Percentiles rank a stretch among this genome's conserved stretches.
These are phyloP conservation scores for Cladorrhinum sp. DNA, from an alignment of 2,329 filamentous ascomycete species.

Conservation along the genomic window DNA sequence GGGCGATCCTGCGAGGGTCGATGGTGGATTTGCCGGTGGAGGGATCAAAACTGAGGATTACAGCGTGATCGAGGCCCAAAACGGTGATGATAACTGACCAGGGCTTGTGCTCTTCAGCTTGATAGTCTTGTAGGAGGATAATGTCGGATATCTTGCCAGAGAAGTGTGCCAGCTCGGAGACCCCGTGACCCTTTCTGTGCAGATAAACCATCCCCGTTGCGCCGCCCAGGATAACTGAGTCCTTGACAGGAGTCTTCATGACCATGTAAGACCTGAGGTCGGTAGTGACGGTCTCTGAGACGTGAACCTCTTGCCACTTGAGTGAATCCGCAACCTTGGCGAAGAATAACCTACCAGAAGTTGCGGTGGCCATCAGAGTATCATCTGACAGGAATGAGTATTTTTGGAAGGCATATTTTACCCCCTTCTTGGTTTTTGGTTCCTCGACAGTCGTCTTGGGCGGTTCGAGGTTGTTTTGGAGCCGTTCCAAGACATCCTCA, in stretches of 20 bases:
- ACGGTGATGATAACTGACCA: slow-evolving; percentile 43
- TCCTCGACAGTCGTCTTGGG: slow-evolving; percentile 5
- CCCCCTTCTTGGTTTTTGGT: slow-evolving; percentile 32
- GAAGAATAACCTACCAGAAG: slow-evolving; percentile 56
- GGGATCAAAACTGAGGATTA: slow-evolving; percentile 39
- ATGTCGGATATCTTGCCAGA: slow-evolving; percentile 52
- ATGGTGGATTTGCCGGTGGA: slow-evolving; percentile 29
- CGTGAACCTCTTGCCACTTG: slow-evolving; percentile 43
- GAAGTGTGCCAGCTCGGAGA: slow-evolving; percentile 39
- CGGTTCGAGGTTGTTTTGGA: slow-evolving; percentile 17
- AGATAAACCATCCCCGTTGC: slow-evolving; percentile 47
- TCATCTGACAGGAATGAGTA: slow-evolving; percentile 60
- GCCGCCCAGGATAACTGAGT: slow-evolving; percentile 47
- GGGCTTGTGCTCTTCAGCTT: not conserved
- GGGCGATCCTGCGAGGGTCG: slow-evolving; percentile 31
- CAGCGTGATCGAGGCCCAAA: slow-evolving; percentile 44
- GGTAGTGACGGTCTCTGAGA: slow-evolving; percentile 33
- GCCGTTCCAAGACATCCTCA: slow-evolving; percentile 31
- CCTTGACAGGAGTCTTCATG: slow-evolving; percentile 39
- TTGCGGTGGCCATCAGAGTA: slow-evolving; percentile 55
- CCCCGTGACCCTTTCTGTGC: slow-evolving; percentile 33
- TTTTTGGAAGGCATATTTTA: slow-evolving; percentile 51
- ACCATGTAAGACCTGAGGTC: slow-evolving; percentile 49
- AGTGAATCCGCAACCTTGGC: slow-evolving; percentile 36
- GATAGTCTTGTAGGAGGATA: slow-evolving; percentile 35